Evolutionary conservation across 352 stramenopile species (phyloP).

Genomic region (Pythium insidiosum): DNA sequence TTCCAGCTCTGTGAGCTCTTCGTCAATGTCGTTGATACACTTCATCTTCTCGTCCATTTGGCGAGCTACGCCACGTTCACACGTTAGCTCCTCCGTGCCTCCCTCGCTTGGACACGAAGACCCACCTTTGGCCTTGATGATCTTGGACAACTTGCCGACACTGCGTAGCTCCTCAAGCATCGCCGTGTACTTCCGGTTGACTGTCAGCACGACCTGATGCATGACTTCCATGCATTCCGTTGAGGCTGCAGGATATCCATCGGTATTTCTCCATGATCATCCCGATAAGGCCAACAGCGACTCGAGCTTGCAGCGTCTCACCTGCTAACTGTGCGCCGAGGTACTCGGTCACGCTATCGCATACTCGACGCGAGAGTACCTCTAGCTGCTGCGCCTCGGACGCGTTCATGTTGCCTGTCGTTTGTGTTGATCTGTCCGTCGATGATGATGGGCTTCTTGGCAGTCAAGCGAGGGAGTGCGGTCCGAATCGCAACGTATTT

Average conservation of each 20-base stretch:
- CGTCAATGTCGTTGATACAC: slow-evolving; percentile 75
- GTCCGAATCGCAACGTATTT: too few species aligned
- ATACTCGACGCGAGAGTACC: slow-evolving; percentile 54
- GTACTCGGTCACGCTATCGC: slow-evolving; percentile 62
- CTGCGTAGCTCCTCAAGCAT: slow-evolving; percentile 54
- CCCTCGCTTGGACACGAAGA: too few species aligned
- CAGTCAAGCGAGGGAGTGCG: too few species aligned
- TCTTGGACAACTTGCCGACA: slow-evolving; percentile 54
- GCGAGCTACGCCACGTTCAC: slow-evolving; percentile 22
- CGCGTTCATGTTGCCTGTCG: slow-evolving; percentile 33
- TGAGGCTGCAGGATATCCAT: slow-evolving; percentile 30
- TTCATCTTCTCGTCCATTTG: slow-evolving; percentile 69
- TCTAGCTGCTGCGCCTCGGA: slow-evolving; percentile 45
- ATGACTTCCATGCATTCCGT: slow-evolving; percentile 69
- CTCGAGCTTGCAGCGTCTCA: slow-evolving; percentile 6
- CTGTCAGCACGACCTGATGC: slow-evolving; percentile 42
- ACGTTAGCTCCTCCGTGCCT: too few species aligned
- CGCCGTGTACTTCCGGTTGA: slow-evolving; percentile 52
- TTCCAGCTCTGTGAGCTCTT: slow-evolving; percentile 79
- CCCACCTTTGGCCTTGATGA: slow-evolving; percentile 63
- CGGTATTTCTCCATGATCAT: background rate
- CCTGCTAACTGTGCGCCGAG: slow-evolving; percentile 54
- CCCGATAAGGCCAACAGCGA: background rate
- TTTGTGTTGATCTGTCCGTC: slow-evolving; percentile 1
- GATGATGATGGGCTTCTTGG: too few species aligned